Evolutionary conservation across 2,329 filamentous ascomycete genomes (phyloP).

Genomic region (Aspergillus luchuensis): DNA sequence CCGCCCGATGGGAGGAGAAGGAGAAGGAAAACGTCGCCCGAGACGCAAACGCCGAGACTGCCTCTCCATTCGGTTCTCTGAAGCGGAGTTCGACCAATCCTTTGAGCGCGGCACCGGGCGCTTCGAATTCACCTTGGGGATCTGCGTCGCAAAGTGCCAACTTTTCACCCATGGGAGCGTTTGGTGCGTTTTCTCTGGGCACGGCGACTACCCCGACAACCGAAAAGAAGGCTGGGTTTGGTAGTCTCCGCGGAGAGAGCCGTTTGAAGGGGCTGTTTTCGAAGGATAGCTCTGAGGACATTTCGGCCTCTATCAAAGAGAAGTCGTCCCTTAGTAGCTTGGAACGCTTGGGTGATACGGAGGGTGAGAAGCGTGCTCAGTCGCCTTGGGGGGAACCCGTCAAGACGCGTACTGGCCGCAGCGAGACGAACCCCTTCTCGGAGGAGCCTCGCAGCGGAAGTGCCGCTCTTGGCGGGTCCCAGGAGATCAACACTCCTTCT

Average conservation of each 20-base stretch:
- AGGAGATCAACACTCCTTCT: conserved; percentile 64
- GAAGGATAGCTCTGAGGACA: conserved; percentile 72
- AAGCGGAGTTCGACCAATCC: conserved; percentile 60
- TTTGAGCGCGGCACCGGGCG: conserved; percentile 52
- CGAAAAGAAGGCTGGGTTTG: conserved; percentile 72
- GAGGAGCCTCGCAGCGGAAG: conserved; percentile 58
- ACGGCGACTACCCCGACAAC: conserved; percentile 54
- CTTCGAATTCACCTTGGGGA: conserved; percentile 60
- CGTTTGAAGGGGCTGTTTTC: conserved; percentile 82
- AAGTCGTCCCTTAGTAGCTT: conserved; percentile 57
- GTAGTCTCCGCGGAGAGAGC: conserved; percentile 72
- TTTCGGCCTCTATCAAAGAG: conserved; percentile 54
- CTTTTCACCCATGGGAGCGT: conserved; percentile 76
- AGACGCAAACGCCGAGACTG: conserved; percentile 44
- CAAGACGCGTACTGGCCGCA: conserved; percentile 51
- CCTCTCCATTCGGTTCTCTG: conserved; percentile 55
- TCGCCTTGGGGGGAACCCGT: conserved; percentile 55
- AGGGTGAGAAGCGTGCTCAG: conserved; percentile 48
- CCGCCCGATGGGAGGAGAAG: conserved; percentile 51
- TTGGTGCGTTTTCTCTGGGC: conserved; percentile 82
- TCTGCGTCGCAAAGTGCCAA: conserved; percentile 62
- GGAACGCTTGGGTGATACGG: conserved; percentile 56
- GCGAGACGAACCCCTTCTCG: conserved; percentile 51
- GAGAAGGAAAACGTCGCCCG: conserved; percentile 50
- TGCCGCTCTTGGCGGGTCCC: conserved; percentile 72